Evolutionary conservation across 345 rosid genomes (phyloP), one percentile per base, ranked within the genome.

Genomic region (Aethionema arabicum): DNA sequence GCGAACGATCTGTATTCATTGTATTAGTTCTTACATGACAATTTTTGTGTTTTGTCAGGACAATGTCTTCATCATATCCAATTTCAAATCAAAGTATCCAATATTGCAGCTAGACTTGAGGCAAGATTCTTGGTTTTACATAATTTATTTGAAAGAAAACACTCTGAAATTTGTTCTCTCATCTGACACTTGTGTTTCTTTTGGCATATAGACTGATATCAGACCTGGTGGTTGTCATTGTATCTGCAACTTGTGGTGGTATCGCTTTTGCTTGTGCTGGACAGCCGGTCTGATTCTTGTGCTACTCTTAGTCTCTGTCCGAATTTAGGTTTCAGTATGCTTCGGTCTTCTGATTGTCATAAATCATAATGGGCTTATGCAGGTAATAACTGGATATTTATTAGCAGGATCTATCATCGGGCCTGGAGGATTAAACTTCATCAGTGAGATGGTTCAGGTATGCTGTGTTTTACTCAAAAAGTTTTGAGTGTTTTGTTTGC

Each of bases 241-340:
- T 92, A 57, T 92, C 96, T 69, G 98, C 96, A 59, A 85, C 96
- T 72, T 86, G 95, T 69, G 98, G 96, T 76, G 98, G 98, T 70
- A 88, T 92, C 66, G 98, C 96, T 37, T 92, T 92, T 79, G 96
- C 96, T 56, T 92, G 95, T 77, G 93, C 95, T 77, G 95, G 98
- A 69, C 96, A 89, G 74, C 96, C 93, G 84, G 98, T 92, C 72
- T 63, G 89, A 16, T 55, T 69, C 32, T 56, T 33, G 5, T 42
- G 7, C 62, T 37, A 52, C 61, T 11, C 46, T 40, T 41, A 41
- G 31, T 45, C 66, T 52, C n/a, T 53, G 4, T 61, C 50, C 36
- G 5, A 7, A 29, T 35, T 12, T 61, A 33, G 45, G 37, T 55
- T 33, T 29, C 31, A 54, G 32, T 58, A 10, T 58, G 14, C 35